Conservation (phyloP, 2,329 filamentous ascomycete genomes). For the Alternaria sp. region DNA sequence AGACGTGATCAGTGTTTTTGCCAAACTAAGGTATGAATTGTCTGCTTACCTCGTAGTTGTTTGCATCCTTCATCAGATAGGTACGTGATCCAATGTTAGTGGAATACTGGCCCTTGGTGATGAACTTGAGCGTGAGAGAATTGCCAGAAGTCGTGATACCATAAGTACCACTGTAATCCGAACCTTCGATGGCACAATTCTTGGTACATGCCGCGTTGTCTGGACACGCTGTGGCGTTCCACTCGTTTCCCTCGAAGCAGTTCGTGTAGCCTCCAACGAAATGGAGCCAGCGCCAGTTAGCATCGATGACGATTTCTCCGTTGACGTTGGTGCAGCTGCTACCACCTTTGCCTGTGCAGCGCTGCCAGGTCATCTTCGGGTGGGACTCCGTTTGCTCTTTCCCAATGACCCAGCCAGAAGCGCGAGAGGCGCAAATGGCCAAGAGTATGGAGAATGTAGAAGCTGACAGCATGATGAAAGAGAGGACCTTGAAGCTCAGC, state of each 20-base stretch:
- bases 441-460: constrained; percentile 31
- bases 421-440: constrained; percentile 38
- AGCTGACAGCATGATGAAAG: constrained; percentile 34
- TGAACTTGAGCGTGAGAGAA: constrained; percentile 65
- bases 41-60: constrained; percentile 33
- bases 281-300: constrained; percentile 61
- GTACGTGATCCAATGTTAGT: constrained; percentile 50
- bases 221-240: constrained; percentile 50
- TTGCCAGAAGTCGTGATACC: constrained; percentile 62
- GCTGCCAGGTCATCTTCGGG: constrained; percentile 52
- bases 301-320: constrained; percentile 52
- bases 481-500: background rate
- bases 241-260: constrained; percentile 54
- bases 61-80: constrained; percentile 47
- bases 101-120: constrained; percentile 59
- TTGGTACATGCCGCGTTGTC: constrained; percentile 42
- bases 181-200: constrained; percentile 53
- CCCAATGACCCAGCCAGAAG: constrained; percentile 49
- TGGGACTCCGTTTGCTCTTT: constrained; percentile 52
- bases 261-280: constrained; percentile 50
- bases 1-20: background rate
- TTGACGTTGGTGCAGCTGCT: constrained; percentile 45
- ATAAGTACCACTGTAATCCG: constrained; percentile 54
- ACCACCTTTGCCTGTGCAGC: constrained; percentile 52
- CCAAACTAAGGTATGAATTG: no score